Evolutionary conservation across 2,329 filamentous ascomycete genomes (phyloP).

Genomic region (Aspergillus sclerotialis): DNA sequence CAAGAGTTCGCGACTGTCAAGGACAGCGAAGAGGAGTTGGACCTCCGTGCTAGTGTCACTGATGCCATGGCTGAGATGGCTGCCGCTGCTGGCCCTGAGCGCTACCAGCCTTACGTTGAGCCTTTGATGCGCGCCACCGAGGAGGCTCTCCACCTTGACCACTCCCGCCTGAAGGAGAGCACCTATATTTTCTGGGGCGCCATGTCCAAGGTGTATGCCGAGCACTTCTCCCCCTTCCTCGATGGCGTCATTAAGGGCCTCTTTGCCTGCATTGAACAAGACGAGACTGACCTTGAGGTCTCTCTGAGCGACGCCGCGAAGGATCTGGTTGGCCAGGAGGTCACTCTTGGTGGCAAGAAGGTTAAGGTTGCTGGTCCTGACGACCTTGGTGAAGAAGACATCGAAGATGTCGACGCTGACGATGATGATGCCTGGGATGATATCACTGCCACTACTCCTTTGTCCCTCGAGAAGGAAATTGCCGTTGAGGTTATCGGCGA

Average conservation of each 20-base stretch:
- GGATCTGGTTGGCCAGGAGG: conserved; percentile 67
- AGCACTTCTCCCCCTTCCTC: conserved; percentile 46
- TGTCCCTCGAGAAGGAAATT: conserved; percentile 95
- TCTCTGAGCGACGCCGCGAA: conserved; percentile 67
- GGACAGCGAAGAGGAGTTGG: conserved; percentile 80
- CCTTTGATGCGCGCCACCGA: conserved; percentile 89
- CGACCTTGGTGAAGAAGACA: conserved; percentile 53
- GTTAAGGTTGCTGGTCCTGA: conserved; percentile 67
- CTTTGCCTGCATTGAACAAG: conserved; percentile 78
- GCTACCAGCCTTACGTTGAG: conserved; percentile 85
- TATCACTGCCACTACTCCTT: conserved; percentile 74
- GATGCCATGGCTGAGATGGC: conserved; percentile 94
- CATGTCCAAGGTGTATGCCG: conserved; percentile 86
- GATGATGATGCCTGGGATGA: conserved; percentile 81
- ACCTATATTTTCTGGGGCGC: conserved; percentile 97
- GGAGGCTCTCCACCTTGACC: conserved; percentile 79
- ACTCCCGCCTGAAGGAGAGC: conserved; percentile 86
- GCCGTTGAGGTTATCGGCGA: conserved; percentile 92
- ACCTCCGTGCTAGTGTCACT: conserved; percentile 80
- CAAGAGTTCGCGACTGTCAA: conserved; percentile 79
- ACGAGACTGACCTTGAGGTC: conserved; percentile 74
- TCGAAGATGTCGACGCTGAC: conserved; percentile 60
- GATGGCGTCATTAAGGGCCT: conserved; percentile 48
- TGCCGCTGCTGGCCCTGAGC: conserved; percentile 71
- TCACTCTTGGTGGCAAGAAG: conserved; percentile 76